Percentiles rank a stretch among this genome's conserved stretches.
Conservation (phyloP, 2,329 filamentous ascomycete genomes). For the Nigrospora osmanthi region DNA sequence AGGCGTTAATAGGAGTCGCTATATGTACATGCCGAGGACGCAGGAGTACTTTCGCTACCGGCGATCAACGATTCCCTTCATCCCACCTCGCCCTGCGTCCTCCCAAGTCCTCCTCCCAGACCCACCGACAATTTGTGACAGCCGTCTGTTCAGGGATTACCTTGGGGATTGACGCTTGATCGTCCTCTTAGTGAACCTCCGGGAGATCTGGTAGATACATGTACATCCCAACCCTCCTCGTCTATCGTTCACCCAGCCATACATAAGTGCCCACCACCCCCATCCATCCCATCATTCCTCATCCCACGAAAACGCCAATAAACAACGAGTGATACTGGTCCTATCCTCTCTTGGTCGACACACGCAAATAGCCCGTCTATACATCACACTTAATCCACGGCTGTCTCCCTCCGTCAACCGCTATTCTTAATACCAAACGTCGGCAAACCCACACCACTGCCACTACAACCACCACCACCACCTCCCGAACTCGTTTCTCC, state of each 20-base stretch:
- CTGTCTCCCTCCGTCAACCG: neutral
- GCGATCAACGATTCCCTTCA: constrained; percentile 27
- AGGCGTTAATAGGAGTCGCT: constrained; percentile 31
- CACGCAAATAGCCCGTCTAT: neutral
- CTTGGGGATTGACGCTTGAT: constrained; percentile 43
- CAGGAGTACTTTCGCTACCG: constrained; percentile 25
- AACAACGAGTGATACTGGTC: constrained; percentile 5
- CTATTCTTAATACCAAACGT: constrained; percentile 1
- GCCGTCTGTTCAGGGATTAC: constrained; percentile 39
- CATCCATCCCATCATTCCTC: constrained; percentile 21
- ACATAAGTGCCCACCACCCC: constrained; percentile 36
- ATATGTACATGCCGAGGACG: constrained; percentile 28
- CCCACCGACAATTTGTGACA: constrained; percentile 49
- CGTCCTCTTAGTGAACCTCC: constrained; percentile 35
- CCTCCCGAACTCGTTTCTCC: constrained; percentile 7
- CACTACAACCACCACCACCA: neutral
- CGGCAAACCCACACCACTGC: neutral
- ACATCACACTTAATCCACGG: neutral
- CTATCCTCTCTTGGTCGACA: constrained; percentile 3
- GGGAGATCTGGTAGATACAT: constrained; percentile 42
- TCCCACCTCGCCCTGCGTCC: constrained; percentile 30
- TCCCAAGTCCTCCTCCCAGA: constrained; percentile 19
- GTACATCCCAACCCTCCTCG: constrained; percentile 23
- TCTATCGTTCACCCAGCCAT: constrained; percentile 29
- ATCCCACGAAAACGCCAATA: constrained; percentile 10